A percentile compares a stretch with the other conserved stretches of the same genome.
Evolutionary conservation across 805 yeast species (phyloP).

Genomic region (Zygotorulaspora chibaensis): DNA sequence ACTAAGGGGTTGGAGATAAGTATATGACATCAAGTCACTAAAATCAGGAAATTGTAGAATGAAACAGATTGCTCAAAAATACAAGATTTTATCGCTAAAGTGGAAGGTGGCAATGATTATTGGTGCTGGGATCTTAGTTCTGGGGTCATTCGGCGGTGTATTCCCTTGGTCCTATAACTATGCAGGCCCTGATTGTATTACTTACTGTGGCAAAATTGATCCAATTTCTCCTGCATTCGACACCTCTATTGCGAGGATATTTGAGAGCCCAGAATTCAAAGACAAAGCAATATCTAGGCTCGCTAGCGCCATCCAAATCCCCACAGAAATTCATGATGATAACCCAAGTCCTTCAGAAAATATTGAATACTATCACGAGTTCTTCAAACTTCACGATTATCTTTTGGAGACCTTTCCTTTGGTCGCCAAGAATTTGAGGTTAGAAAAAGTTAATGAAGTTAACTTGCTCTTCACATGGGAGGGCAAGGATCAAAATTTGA

Average conservation of each 20-base stretch:
- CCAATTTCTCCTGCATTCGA: conserved; percentile 26
- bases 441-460: conserved; percentile 55
- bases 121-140: no score
- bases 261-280: conserved; percentile 37
- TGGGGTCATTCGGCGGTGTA: no score
- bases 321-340: conserved; percentile 61
- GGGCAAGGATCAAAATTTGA: conserved; percentile 49
- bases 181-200: no score
- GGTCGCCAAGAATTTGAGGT: conserved; percentile 43
- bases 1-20: no score
- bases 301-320: conserved; percentile 57
- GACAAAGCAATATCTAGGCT: conserved; percentile 41
- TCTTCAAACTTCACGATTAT: conserved; percentile 48
- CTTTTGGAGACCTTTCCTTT: conserved; percentile 55
- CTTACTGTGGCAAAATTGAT: conserved; percentile 18
- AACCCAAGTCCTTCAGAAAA: conserved; percentile 34
- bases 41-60: no score
- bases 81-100: no score
- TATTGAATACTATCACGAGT: conserved; percentile 44
- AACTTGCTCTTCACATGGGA: conserved; percentile 64
- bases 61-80: no score
- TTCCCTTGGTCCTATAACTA: no score
- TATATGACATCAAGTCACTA: no score
- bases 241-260: conserved; percentile 24
- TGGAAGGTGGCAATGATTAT: no score